phyloP scores from a whole-genome alignment of 352 stramenopile species.

The Sclerospora graminicola region DNA sequence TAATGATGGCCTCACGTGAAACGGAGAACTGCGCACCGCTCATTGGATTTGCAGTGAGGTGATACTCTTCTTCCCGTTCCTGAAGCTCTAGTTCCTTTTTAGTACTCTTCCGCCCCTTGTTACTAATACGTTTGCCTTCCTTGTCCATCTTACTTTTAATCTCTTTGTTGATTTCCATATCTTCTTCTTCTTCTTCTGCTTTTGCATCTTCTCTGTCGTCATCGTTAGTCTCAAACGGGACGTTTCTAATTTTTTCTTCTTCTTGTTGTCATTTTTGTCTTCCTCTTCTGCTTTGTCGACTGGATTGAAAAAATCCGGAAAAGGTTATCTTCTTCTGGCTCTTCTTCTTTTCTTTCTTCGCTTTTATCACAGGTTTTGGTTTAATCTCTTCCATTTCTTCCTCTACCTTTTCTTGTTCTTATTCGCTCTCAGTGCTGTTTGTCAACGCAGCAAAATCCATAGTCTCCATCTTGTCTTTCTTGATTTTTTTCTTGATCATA shows the following conservation, averaged over 20 bases:
- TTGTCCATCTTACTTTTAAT: constrained; percentile 72
- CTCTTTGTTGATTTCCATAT: constrained; percentile 27
- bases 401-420: constrained; percentile 34
- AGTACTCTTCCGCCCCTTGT: constrained; percentile 77
- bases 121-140: constrained; percentile 77
- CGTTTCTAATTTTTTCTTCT: constrained; percentile 67
- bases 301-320: constrained; percentile 56
- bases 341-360: constrained; percentile 58
- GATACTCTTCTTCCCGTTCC: constrained; percentile 75
- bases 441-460: constrained; percentile 30
- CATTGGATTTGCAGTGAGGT: constrained; percentile 73
- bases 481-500: constrained; percentile 66
- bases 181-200: constrained; percentile 27
- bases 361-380: constrained; percentile 19
- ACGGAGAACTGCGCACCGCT: constrained; percentile 95
- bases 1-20: constrained; percentile 92
- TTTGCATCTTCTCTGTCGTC: constrained; percentile 27
- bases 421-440: constrained; percentile 26
- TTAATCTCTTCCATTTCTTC: too few species aligned
- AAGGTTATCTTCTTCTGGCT: constrained; percentile 84
- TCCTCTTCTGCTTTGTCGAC: constrained; percentile 31
- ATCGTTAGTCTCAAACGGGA: constrained; percentile 47
- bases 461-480: too few species aligned
- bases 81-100: constrained; percentile 77
- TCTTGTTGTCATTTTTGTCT: constrained; percentile 45